Evolutionary conservation across 2,329 filamentous ascomycete genomes (phyloP), one percentile per base, ranked within the genome.

Genomic region (Colletotrichum simmondsii): DNA sequence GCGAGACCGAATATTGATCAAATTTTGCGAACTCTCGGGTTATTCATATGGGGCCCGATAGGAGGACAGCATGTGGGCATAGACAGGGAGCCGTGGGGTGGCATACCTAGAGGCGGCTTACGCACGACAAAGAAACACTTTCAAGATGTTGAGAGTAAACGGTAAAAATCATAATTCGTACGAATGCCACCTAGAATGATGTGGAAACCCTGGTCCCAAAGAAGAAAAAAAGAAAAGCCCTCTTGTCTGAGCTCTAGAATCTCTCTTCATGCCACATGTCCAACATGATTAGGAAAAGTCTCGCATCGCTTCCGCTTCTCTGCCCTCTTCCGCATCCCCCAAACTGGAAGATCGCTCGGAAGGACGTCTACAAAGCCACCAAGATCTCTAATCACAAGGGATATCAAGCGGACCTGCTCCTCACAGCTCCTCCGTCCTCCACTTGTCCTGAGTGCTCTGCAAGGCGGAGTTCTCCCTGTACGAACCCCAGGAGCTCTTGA

Each of bases 401-500:
- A 24, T 22, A 6, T n/a, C 4, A 19, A 42, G 26, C 19, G 46
- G 19, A 11, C n/a, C 24, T 22, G 16, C 56, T 16, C 37, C 37
- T 61, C 26, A 67, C 37, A 61, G 26, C 49, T 73, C 71, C 35
- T 71, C 68, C 19, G 62, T 62, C 46, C 62, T 32, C 61, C 71
- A 73, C 28, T 58, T 46, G 24, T 73, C 71, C 58, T 64, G 46
- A 14, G 35, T 53, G 14, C 46, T 19, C 57, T 26, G 57, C 57
- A 32, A 26, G 3, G 32, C 37, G 2, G 10, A 28, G 60, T 58
- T 65, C 71, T 68, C 62, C 30, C 58, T 49, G 32, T 73, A 72
- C 49, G 71, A 16, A 4, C 63, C 63, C 71, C 71, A 73, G 11
- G 71, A 73, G 71, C 71, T 73, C 68, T 72, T 58, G 19, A 73